Evolutionary conservation across 1,284 basidiomycete genomes (phyloP), one percentile per base, ranked within the genome.

Genomic region (Melampsora abietis-canadensis): DNA sequence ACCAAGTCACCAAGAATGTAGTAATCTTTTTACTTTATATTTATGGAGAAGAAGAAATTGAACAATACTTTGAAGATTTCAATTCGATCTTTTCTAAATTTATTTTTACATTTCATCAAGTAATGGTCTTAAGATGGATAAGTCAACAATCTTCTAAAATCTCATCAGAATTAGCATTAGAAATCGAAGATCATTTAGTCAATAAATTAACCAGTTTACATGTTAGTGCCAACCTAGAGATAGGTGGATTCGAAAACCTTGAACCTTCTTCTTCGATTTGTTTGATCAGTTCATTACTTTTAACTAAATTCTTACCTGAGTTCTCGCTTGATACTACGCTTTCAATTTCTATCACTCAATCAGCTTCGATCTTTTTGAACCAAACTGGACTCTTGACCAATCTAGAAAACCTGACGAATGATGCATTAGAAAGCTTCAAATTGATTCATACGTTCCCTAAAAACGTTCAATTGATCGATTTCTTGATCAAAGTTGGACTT

Each of bases 401-500:
- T 8, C 51, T 72, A 12, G 48, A 46, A 30, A 12, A 46, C 1
- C 44, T 70, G 4, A 61, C 46, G 5, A 48, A 63, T 27, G n/a
- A 62, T 4, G 46, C 61, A 54, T 27, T 70, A 19, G 14, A 19
- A 0, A 17, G 24, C 14, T 62, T 63, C n/a, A 64, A 37, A 37
- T 30, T 72, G 40, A 70, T 70, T 21, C 61, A 59, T 15, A 54
- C 61, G 4, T n/a, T 30, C 24, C 44, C 46, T 17, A 47, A 62
- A 24, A 48, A 59, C 81, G 87, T 90, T 46, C 79, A 85, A 46
- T 88, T 94, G 77, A 90, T 89, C 75, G 87, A 91, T 77, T 83
- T 84, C 30, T 84, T 95, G 47, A 85, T 89, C 34, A 81, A 84
- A 2, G 84, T 91, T 62, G 90, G 88, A 2, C 88, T 91, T 79